A percentile compares a stretch with the other conserved stretches of the same genome.
Evolutionary conservation across 23 red algal species (phyloP).

Genomic region (Gracilariopsis chorda): DNA sequence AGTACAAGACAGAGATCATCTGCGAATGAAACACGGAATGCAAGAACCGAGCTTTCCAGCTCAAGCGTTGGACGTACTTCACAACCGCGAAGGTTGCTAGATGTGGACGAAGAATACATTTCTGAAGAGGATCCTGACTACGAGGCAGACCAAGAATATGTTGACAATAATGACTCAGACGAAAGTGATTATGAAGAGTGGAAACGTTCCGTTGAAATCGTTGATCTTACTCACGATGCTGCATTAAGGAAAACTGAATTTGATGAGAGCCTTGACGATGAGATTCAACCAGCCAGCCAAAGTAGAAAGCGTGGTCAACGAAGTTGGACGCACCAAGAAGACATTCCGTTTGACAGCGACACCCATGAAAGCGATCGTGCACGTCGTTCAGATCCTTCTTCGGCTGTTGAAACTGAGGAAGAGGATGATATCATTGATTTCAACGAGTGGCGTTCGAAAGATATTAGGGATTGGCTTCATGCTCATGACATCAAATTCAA

Average conservation of each 20-base stretch:
- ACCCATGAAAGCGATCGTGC: neutral
- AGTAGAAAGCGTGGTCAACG: neutral
- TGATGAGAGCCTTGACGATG: neutral
- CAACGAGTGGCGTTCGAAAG: neutral
- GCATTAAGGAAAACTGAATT: neutral
- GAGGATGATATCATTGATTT: neutral
- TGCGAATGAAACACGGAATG: no score
- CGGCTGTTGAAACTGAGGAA: conserved; percentile 2
- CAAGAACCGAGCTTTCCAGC: no score
- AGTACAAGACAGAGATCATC: no score
- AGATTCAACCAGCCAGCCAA: neutral
- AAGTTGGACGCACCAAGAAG: neutral
- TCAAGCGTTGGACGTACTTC: no score
- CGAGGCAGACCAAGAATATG: neutral
- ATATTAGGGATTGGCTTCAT: conserved; percentile 15
- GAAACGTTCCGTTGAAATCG: neutral
- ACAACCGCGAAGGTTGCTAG: neutral
- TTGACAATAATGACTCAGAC: neutral
- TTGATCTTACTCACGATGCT: neutral
- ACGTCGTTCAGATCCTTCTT: neutral
- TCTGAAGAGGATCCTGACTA: neutral
- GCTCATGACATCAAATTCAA: neutral
- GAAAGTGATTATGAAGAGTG: neutral
- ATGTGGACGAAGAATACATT: neutral
- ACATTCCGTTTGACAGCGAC: conserved; percentile 11